A percentile compares a stretch with the other conserved stretches of the same genome.
These are phyloP conservation scores for Porphyrellus sp. DNA, from an alignment of 1,284 basidiomycete genomes.

Conservation along the genomic window DNA sequence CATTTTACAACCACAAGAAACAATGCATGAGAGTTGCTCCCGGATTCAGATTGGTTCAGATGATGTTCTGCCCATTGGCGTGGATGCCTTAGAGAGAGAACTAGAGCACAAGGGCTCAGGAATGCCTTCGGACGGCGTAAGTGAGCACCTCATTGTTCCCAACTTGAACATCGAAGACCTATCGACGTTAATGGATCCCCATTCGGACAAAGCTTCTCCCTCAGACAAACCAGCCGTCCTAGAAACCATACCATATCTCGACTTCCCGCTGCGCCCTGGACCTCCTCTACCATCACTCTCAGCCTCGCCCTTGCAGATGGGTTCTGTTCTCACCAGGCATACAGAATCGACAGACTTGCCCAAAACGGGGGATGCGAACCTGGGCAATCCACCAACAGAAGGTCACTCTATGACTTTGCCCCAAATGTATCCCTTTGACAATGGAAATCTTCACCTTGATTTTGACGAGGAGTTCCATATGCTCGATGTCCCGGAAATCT, in stretches of 20 bases:
- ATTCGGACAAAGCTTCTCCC: neutral
- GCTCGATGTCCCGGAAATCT: constrained; percentile 37
- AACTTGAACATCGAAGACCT: neutral
- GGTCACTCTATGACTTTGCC: neutral
- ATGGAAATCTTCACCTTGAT: constrained; percentile 2
- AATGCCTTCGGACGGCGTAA: neutral
- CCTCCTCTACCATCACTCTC: neutral
- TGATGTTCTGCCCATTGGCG: neutral
- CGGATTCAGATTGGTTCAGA: neutral
- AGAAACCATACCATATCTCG: neutral
- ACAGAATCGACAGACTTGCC: neutral
- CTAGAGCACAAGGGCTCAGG: neutral
- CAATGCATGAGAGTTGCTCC: neutral
- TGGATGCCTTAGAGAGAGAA: neutral
- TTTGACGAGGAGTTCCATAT: constrained; percentile 32
- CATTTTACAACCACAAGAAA: constrained; percentile 7
- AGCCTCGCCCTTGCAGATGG: neutral
- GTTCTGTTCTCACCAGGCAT: neutral
- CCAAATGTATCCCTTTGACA: neutral
- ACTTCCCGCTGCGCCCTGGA: neutral
- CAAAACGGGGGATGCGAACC: neutral
- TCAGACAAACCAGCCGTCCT: neutral
- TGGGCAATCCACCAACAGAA: neutral
- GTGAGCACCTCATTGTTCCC: neutral
- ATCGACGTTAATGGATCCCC: neutral